These are phyloP conservation scores for Strobilomyces confusus DNA, from an alignment of 768 basidiomycete species.

Conservation along the genomic window DNA sequence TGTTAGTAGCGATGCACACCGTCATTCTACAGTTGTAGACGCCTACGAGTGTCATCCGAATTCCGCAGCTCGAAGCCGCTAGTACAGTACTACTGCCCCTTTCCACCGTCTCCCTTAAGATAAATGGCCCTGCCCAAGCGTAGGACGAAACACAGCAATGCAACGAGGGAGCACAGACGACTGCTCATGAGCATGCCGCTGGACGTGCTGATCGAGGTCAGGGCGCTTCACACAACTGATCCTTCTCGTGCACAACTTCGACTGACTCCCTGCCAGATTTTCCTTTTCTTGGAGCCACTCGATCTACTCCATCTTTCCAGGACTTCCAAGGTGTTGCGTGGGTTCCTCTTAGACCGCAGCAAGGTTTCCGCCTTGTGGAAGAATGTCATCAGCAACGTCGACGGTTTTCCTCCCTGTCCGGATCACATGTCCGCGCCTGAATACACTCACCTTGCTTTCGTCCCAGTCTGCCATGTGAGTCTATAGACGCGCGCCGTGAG, in stretches of 20 bases:
- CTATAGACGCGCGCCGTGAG: too few relatives aligned
- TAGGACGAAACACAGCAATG: neutral
- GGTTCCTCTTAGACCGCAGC: slow-evolving; percentile 22
- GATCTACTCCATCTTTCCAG: slow-evolving; percentile 33
- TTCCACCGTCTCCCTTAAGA: neutral
- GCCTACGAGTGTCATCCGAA: neutral
- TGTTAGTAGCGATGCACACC: neutral
- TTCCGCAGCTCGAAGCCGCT: too few relatives aligned
- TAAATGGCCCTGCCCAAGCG: slow-evolving; percentile 5
- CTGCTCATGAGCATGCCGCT: slow-evolving; percentile 9
- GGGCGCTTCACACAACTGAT: neutral
- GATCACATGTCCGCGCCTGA: slow-evolving; percentile 27
- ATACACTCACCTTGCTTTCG: slow-evolving; percentile 29
- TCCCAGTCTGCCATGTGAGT: slow-evolving; percentile 30
- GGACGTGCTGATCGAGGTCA: slow-evolving; percentile 15
- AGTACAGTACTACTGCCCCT: too few relatives aligned
- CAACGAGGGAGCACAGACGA: neutral
- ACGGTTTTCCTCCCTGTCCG: slow-evolving; percentile 26
- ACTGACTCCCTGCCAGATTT: slow-evolving; percentile 7
- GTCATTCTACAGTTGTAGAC: too few relatives aligned
- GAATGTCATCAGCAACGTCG: slow-evolving; percentile 17
- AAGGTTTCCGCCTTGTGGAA: slow-evolving; percentile 25
- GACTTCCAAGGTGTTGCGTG: slow-evolving; percentile 28
- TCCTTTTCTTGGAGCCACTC: slow-evolving; percentile 28
- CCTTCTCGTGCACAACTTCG: neutral